These are phyloP conservation scores for Fistulifera solaris DNA, from an alignment of 108 stramenopile species.

Conservation along the genomic window DNA sequence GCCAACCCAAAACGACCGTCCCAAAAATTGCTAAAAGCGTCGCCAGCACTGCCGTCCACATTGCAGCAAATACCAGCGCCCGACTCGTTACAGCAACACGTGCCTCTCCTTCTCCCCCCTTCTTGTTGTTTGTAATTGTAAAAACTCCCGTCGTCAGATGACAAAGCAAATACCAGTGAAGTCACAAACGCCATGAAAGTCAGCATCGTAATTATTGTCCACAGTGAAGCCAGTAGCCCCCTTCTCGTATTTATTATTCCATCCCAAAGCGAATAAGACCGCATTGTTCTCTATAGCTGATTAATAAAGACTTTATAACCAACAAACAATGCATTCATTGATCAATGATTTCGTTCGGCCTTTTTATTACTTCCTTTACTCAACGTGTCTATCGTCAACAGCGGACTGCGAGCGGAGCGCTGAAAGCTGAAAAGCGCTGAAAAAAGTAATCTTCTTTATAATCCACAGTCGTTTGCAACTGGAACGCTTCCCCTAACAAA, in stretches of 20 bases:
- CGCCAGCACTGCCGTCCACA: constrained; percentile 75
- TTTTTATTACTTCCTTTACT: too few species aligned
- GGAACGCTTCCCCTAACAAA: too few species aligned
- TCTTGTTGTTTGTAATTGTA: constrained; percentile 20
- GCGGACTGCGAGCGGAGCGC: too few species aligned
- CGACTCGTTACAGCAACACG: constrained; percentile 62
- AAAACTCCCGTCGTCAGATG: constrained; percentile 17
- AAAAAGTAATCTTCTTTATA: too few species aligned
- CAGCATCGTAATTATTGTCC: constrained; percentile 60
- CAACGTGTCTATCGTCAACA: too few species aligned
- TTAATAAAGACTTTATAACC: too few species aligned
- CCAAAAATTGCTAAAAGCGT: constrained; percentile 62
- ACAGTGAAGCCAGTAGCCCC: constrained; percentile 63
- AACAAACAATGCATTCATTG: too few species aligned
- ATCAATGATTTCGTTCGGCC: too few species aligned
- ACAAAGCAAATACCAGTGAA: constrained; percentile 47
- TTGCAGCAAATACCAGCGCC: constrained; percentile 70
- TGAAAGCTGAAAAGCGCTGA: too few species aligned
- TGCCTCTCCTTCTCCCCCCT: constrained; percentile 19
- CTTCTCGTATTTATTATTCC: constrained; percentile 8
- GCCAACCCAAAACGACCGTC: constrained; percentile 69
- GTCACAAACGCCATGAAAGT: constrained; percentile 56
- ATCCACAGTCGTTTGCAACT: too few species aligned
- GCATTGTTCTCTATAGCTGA: too few species aligned
- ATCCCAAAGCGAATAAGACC: too few species aligned